These are phyloP conservation scores for Chenopodium berlandieri DNA, from an alignment of 148 eudicot species.

Conservation along the genomic window DNA sequence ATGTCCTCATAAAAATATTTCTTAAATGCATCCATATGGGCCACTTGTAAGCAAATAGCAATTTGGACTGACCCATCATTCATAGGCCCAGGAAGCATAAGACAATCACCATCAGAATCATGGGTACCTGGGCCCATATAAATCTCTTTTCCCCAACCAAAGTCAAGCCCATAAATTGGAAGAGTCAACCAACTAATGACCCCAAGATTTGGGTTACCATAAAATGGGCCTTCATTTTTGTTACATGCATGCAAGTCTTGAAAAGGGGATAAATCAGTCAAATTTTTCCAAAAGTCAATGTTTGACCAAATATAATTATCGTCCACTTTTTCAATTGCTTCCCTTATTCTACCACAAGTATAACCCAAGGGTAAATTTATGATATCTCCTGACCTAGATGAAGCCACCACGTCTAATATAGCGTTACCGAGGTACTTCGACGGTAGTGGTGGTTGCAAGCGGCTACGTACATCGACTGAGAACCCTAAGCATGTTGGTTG, in stretches of 20 bases:
- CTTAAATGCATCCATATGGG: constrained; percentile 32
- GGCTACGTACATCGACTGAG: constrained; percentile 26
- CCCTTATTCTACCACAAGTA: constrained; percentile 32
- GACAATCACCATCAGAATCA: constrained; percentile 40
- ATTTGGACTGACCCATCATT: constrained; percentile 37
- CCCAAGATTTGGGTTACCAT: constrained; percentile 39
- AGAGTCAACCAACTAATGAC: constrained; percentile 46
- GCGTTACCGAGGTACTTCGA: constrained; percentile 38
- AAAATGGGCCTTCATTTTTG: constrained; percentile 19
- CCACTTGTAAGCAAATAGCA: constrained; percentile 39
- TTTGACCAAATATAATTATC: constrained; percentile 37
- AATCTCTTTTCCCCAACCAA: constrained; percentile 48
- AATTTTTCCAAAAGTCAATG: constrained; percentile 26
- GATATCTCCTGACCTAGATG: constrained; percentile 25
- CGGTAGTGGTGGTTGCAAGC: constrained; percentile 40
- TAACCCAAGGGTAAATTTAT: constrained; percentile 23
- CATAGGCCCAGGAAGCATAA: constrained; percentile 33
- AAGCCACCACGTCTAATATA: constrained; percentile 31
- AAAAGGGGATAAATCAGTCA: constrained; percentile 21
- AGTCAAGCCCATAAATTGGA: constrained; percentile 45
- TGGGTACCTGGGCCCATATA: constrained; percentile 49
- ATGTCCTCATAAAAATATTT: constrained; percentile 33
- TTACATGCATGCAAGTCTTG: constrained; percentile 25
- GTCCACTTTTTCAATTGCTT: constrained; percentile 30
- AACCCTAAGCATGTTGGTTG: constrained; percentile 34